Base-by-base conservation (phyloP, 2,329 filamentous ascomycete species). In the Cryphonectria parasitica region DNA sequence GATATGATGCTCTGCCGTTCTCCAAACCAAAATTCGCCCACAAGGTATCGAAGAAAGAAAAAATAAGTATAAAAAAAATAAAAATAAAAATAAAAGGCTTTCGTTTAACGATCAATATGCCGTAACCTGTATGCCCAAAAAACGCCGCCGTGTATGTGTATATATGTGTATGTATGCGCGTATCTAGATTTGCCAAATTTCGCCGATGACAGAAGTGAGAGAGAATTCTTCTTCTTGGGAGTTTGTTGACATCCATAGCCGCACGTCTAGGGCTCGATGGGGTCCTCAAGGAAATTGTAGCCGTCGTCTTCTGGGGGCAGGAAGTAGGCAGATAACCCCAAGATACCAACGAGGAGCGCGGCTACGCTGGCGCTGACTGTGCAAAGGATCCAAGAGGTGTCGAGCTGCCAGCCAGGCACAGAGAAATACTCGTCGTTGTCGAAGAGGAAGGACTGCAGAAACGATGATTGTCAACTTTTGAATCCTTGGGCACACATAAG, bases 391-490 rank as follows among this genome's bases (percentile, higher is more conserved):
- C 92, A 98, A 0, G 92, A 93, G 68, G 87, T 88, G 77, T 93
- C 94, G 68, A 98, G 86, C 71, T 86, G 85, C 92, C 94, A 98
- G 71, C 94, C 94, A 0, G 88, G 87, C 25, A 91, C 86, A 76
- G 91, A 90, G 79, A 98, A 98, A 75, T 93, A 90, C 64, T 92
- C 88, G 79, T 97, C 92, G 77, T 95, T 86, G 74, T 97, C 91
- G 79, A 90, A 95, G 25, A 97, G 85, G 78, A 93, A 96, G 25
- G 93, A 90, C 94, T 97, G 75, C 56, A 7, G 6, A 36, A 15
- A 65, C 10, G 62, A 19, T n/a, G 10, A 19, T 43, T n/a, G 28
- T 45, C 31, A 64, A 15, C 28, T 39, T 3, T 25, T 28, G 41
- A 17, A 25, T 25, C n/a, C 10, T n/a, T 6, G 25, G 61, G 6